phyloP scores from a whole-genome alignment of 208 protist genomes.

The Leishmania guyanensis region DNA sequence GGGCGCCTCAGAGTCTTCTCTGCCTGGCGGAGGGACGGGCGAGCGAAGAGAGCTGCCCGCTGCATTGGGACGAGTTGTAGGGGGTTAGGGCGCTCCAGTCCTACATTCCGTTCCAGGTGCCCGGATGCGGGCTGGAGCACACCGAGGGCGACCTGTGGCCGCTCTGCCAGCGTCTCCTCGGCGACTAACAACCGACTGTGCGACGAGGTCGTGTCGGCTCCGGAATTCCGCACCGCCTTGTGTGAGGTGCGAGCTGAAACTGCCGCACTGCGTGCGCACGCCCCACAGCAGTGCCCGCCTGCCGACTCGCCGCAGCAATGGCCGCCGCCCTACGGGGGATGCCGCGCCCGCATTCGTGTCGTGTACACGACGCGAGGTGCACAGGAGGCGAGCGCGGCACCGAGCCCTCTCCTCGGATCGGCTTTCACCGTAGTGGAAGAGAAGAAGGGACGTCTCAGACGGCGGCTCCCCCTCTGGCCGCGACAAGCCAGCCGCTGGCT shows the following conservation, averaged over 20 bases:
- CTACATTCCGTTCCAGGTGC: no score
- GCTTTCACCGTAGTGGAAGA: constrained; percentile 23
- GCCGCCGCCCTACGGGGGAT: background rate
- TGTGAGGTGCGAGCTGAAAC: background rate
- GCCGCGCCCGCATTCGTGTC: background rate
- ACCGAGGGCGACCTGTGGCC: no score
- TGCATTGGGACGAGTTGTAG: no score
- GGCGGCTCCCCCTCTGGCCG: constrained; percentile 24
- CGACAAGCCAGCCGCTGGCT: constrained; percentile 20
- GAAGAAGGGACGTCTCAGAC: constrained; percentile 3
- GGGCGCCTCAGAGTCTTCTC: no score
- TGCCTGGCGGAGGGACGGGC: no score
- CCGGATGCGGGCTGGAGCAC: no score
- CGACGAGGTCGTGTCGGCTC: background rate
- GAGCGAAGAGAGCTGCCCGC: no score
- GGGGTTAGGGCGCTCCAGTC: no score
- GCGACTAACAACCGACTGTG: no score
- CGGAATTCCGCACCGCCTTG: background rate
- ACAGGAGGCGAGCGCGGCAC: no score
- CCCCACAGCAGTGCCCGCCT: background rate
- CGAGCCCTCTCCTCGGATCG: background rate
- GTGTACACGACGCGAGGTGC: background rate
- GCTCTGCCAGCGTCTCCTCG: no score
- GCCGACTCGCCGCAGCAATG: background rate
- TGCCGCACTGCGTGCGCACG: background rate